Evolutionary conservation across 805 yeast genomes (phyloP).

Genomic region (Cyberlindnera maritima): DNA sequence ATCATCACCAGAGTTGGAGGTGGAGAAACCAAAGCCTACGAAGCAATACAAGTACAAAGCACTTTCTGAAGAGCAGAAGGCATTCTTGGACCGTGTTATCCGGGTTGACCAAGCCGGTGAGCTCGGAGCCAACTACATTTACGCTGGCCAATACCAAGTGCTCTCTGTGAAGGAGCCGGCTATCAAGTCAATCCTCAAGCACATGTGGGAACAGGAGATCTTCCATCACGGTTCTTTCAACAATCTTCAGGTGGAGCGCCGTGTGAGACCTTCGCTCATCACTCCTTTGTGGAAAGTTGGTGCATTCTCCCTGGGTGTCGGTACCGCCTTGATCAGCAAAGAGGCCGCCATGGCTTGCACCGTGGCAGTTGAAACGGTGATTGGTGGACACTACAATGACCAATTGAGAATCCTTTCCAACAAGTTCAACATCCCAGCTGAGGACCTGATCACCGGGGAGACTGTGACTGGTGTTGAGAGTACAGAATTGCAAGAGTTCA

Average conservation of each 20-base stretch:
- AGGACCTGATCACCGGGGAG: slow-evolving; percentile 29
- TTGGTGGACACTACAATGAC: slow-evolving; percentile 92
- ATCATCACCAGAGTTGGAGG: not conserved
- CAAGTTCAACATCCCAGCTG: slow-evolving; percentile 50
- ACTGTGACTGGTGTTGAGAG: slow-evolving; percentile 33
- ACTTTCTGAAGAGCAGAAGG: slow-evolving; percentile 53
- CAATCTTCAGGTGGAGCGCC: slow-evolving; percentile 62
- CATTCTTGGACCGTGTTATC: slow-evolving; percentile 68
- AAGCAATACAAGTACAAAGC: slow-evolving; percentile 17
- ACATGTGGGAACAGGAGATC: slow-evolving; percentile 98
- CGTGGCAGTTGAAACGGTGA: slow-evolving; percentile 97
- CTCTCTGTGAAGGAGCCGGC: slow-evolving; percentile 69
- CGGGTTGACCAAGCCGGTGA: slow-evolving; percentile 99
- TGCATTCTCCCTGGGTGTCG: slow-evolving; percentile 81
- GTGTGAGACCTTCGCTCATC: slow-evolving; percentile 87
- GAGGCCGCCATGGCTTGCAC: slow-evolving; percentile 99
- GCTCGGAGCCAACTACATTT: slow-evolving; percentile 90
- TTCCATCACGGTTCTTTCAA: slow-evolving; percentile 89
- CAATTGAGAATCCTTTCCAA: slow-evolving; percentile 77
- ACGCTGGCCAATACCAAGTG: slow-evolving; percentile 84
- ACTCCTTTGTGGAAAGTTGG: slow-evolving; percentile 95
- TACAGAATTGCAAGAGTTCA: slow-evolving; percentile 57
- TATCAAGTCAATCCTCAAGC: slow-evolving; percentile 74
- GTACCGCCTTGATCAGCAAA: slow-evolving; percentile 81
- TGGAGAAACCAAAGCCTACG: not conserved